A percentile compares a stretch with the other conserved stretches of the same genome.
Evolutionary conservation across 129 eudicot genomes (phyloP).

Genomic region (Arctium lappa): DNA sequence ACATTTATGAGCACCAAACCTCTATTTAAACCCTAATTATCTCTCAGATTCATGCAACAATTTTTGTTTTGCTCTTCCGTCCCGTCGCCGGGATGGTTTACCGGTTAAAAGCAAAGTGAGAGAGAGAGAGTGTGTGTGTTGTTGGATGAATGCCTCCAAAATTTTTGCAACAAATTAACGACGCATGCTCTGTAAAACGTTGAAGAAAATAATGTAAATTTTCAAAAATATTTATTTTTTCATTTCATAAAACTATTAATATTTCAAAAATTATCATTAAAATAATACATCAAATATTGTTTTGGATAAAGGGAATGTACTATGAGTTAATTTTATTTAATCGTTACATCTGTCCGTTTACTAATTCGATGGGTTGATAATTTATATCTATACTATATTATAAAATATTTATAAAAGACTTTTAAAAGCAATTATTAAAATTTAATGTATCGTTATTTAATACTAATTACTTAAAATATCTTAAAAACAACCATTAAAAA

Average conservation of each 20-base stretch:
- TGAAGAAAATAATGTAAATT: background rate
- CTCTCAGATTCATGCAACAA: slow-evolving; percentile 3
- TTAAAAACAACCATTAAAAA: too few species aligned
- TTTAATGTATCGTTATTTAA: too few species aligned
- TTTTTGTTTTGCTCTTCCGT: slow-evolving; percentile 7
- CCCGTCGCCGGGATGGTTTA: slow-evolving; percentile 14
- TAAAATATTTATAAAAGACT: too few species aligned
- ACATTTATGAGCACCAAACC: slow-evolving; percentile 22
- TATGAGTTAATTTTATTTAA: background rate
- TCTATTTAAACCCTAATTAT: slow-evolving; percentile 27
- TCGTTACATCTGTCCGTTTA: too few species aligned
- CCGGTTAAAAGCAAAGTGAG: slow-evolving; percentile 14
- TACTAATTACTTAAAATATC: too few species aligned
- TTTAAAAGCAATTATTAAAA: too few species aligned
- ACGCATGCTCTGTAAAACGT: background rate
- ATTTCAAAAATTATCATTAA: background rate
- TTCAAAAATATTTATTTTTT: too few species aligned
- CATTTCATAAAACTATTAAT: background rate
- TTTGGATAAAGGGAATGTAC: too few species aligned
- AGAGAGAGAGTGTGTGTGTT: background rate
- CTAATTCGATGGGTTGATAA: too few species aligned
- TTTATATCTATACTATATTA: too few species aligned
- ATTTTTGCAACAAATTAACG: background rate
- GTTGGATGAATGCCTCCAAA: background rate
- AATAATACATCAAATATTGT: background rate